Conservation (phyloP, 2,329 filamentous ascomycete genomes). For the Magnaporthiopsis incrustans region DNA sequence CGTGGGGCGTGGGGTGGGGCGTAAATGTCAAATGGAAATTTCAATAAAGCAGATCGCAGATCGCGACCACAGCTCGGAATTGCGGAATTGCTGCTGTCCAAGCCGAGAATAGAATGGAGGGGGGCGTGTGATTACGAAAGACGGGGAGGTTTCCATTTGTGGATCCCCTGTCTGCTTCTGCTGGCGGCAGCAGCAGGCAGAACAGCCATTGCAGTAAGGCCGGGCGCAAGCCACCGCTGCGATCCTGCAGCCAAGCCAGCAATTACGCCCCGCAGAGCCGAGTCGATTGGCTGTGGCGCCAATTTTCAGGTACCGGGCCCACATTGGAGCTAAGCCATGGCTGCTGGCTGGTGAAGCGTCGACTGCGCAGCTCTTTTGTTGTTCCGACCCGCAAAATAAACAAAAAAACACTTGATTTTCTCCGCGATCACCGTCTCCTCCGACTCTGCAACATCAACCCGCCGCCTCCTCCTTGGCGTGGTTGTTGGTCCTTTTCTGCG, state of each 20-base stretch:
- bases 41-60: too few relatives aligned
- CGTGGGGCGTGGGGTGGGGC: neutral
- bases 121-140: neutral
- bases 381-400: too few relatives aligned
- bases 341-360: too few relatives aligned
- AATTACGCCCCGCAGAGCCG: neutral
- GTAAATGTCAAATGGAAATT: too few relatives aligned
- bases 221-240: neutral
- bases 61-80: neutral
- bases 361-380: too few relatives aligned
- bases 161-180: neutral
- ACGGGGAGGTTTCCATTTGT: neutral
- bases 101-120: neutral
- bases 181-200: too few relatives aligned
- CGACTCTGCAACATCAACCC: too few relatives aligned
- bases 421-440: too few relatives aligned
- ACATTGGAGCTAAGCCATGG: neutral
- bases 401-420: too few relatives aligned
- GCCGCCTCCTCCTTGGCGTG: neutral
- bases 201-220: neutral
- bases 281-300: neutral
- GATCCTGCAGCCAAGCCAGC: neutral
- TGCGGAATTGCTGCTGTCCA: neutral
- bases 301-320: neutral
- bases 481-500: neutral